These are phyloP conservation scores for Cryptococcus depauperatus DNA, from an alignment of 1,284 basidiomycete genomes.

Conservation along the genomic window DNA sequence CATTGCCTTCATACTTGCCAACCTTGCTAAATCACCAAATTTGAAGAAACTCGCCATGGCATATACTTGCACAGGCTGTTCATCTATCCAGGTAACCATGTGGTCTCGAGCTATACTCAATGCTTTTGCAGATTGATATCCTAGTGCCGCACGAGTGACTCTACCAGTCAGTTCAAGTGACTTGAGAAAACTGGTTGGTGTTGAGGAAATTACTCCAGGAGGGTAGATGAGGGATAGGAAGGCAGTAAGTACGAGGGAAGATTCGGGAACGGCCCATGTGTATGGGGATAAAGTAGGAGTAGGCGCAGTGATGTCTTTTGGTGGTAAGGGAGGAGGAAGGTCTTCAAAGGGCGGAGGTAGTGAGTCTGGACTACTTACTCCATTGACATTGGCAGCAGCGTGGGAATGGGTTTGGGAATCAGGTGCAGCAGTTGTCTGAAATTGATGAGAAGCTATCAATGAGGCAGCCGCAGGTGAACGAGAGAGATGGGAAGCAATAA, in stretches of 20 bases:
- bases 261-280: constrained; percentile 34
- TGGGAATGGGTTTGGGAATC: neutral
- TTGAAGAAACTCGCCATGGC: constrained; percentile 31
- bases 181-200: constrained; percentile 8
- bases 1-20: constrained; percentile 19
- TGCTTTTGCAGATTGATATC: constrained; percentile 32
- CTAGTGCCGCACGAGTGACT: constrained; percentile 32
- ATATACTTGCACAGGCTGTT: constrained; percentile 23
- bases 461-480: constrained; percentile 1
- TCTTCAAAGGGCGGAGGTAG: neutral
- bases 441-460: neutral
- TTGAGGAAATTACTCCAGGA: constrained; percentile 15
- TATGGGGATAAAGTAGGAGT: constrained; percentile 31
- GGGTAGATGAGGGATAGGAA: constrained; percentile 37
- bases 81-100: constrained; percentile 12
- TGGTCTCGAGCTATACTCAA: constrained; percentile 18
- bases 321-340: constrained; percentile 9
- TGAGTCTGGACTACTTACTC: neutral
- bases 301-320: constrained; percentile 23
- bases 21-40: constrained; percentile 27
- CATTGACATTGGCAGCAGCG: neutral
- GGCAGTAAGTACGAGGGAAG: constrained; percentile 22
- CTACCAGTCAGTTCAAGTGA: constrained; percentile 21
- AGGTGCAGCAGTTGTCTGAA: neutral
- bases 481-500: constrained; percentile 17